A percentile compares a stretch with the other conserved stretches of the same genome.
Conservation (phyloP, 1,284 basidiomycete genomes). For the Farysia itapuensis region DNA sequence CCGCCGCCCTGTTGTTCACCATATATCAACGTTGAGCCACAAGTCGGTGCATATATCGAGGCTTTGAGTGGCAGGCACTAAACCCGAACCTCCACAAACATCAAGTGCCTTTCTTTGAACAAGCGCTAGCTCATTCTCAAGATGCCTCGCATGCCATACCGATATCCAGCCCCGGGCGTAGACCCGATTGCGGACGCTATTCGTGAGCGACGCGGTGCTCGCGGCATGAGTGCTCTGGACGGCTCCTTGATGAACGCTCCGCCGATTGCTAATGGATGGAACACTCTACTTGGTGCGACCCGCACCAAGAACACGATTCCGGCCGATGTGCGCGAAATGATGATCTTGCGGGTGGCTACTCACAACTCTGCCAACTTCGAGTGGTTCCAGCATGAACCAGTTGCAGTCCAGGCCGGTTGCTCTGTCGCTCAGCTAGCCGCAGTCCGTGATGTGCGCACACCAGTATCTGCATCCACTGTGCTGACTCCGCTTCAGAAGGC, state of each 20-base stretch:
- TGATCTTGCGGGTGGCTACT: slow-evolving; percentile 62
- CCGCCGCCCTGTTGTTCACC: too few species aligned
- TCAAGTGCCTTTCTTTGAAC: too few species aligned
- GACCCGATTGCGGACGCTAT: slow-evolving; percentile 61
- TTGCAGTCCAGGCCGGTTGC: slow-evolving; percentile 60
- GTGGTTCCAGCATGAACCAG: slow-evolving; percentile 62
- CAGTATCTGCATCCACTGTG: slow-evolving; percentile 13
- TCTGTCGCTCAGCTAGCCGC: slow-evolving; percentile 59
- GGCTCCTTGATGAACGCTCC: slow-evolving; percentile 61
- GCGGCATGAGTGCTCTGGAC: slow-evolving; percentile 62
- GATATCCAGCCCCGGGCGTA: slow-evolving; percentile 56
- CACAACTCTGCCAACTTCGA: slow-evolving; percentile 62
- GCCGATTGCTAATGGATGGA: slow-evolving; percentile 61
- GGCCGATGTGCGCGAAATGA: slow-evolving; percentile 61
- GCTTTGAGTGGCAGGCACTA: too few species aligned
- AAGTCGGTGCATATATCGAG: too few species aligned
- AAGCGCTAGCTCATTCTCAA: background rate
- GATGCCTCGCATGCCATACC: slow-evolving; percentile 59
- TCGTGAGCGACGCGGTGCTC: slow-evolving; percentile 59
- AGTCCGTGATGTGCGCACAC: slow-evolving; percentile 57
- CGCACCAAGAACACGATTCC: slow-evolving; percentile 60
- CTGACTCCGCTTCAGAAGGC: slow-evolving; percentile 46
- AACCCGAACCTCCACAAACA: too few species aligned
- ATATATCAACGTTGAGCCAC: too few species aligned
- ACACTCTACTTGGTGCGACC: slow-evolving; percentile 61